Percentiles rank a stretch among this genome's conserved stretches.
Conservation (phyloP, 805 yeast genomes). For the Cyberlindnera amylophila region DNA sequence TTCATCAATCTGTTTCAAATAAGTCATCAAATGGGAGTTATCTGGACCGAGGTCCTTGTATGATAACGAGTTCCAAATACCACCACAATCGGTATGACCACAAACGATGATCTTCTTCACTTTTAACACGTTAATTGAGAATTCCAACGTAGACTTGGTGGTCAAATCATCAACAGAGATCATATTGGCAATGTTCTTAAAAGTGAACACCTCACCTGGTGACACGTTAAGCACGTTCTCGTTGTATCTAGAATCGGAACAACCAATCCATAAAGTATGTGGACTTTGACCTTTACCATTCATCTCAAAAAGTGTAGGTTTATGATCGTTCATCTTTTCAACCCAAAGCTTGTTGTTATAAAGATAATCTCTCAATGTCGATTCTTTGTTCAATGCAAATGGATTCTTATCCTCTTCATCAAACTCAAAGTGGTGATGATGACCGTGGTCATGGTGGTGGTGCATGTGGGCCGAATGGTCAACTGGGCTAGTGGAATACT, state of each 20-base stretch:
- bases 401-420: constrained; percentile 18
- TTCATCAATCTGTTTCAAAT: constrained; percentile 63
- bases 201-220: constrained; percentile 90
- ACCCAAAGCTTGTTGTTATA: constrained; percentile 44
- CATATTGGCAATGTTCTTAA: constrained; percentile 83
- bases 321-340: constrained; percentile 32
- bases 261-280: constrained; percentile 90
- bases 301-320: constrained; percentile 25
- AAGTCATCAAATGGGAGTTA: constrained; percentile 30
- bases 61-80: constrained; percentile 75
- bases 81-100: constrained; percentile 96
- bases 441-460: constrained; percentile 9
- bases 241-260: constrained; percentile 88
- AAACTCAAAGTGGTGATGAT: constrained; percentile 10
- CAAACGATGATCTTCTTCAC: constrained; percentile 80
- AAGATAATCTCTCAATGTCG: constrained; percentile 46
- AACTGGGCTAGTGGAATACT: constrained; percentile 6
- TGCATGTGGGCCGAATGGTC: constrained; percentile 1
- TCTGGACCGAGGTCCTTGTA: constrained; percentile 62
- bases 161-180: constrained; percentile 66
- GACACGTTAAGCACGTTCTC: constrained; percentile 71
- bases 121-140: constrained; percentile 79
- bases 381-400: constrained; percentile 39
- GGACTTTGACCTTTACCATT: constrained; percentile 88
- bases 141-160: constrained; percentile 76